Conservation (phyloP, 768 basidiomycete species). For the Daedaleopsis nitida region DNA sequence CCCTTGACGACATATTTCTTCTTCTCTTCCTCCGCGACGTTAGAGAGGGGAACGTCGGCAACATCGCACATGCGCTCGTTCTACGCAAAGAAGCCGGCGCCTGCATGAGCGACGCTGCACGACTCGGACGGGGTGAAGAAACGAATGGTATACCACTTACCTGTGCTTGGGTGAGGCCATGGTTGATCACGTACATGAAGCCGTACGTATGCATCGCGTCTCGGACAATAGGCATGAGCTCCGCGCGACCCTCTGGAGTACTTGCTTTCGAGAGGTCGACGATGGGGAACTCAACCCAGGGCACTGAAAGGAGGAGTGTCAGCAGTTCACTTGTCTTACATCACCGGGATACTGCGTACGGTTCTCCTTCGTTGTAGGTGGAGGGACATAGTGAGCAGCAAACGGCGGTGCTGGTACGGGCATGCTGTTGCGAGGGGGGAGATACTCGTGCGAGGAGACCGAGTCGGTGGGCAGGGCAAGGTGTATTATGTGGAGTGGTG, state of each 20-base stretch:
- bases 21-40: conserved; percentile 45
- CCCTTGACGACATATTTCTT: conserved; percentile 39
- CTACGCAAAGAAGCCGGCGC: conserved; percentile 28
- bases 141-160: conserved; percentile 24
- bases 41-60: conserved; percentile 44
- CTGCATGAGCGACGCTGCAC: no score
- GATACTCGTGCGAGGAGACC: no score
- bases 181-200: conserved; percentile 55
- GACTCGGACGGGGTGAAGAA: no score
- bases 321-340: no score
- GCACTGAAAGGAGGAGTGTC: conserved; percentile 28
- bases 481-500: no score
- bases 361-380: neutral
- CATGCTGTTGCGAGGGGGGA: conserved; percentile 28
- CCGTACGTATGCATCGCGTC: conserved; percentile 36
- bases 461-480: no score
- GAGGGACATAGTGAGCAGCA: neutral
- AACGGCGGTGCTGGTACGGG: neutral
- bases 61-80: conserved; percentile 49
- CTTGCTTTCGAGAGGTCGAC: conserved; percentile 36
- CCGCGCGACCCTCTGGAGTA: conserved; percentile 35
- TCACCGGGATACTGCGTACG: neutral
- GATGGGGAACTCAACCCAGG: conserved; percentile 37
- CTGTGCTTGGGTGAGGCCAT: conserved; percentile 46
- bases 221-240: conserved; percentile 32